Evolutionary conservation across 768 basidiomycete genomes (phyloP).

Genomic region (Lactarius sanguifluus): DNA sequence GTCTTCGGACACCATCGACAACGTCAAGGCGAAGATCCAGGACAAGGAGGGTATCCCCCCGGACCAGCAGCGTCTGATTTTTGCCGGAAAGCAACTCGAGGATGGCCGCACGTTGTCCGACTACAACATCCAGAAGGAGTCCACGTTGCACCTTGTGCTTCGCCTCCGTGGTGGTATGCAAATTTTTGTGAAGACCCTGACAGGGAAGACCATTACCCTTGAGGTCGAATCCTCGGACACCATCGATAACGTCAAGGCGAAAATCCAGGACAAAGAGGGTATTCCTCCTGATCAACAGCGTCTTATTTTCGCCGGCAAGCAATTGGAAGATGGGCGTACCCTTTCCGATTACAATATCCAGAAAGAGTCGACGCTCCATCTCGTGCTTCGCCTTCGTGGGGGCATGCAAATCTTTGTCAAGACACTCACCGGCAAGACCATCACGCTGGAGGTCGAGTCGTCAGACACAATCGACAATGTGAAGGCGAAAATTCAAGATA

Average conservation of each 20-base stretch:
- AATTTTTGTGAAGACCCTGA: conserved; percentile 79
- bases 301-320: conserved; percentile 90
- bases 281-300: conserved; percentile 88
- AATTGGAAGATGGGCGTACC: conserved; percentile 88
- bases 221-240: conserved; percentile 87
- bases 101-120: conserved; percentile 89
- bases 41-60: conserved; percentile 87
- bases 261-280: conserved; percentile 94
- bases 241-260: conserved; percentile 85
- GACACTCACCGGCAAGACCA: conserved; percentile 87
- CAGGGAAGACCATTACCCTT: conserved; percentile 90
- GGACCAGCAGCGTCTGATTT: conserved; percentile 94
- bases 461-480: conserved; percentile 94
- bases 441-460: conserved; percentile 90
- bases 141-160: conserved; percentile 85
- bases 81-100: conserved; percentile 93
- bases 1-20: conserved; percentile 74
- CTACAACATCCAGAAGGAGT: conserved; percentile 96
- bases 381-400: conserved; percentile 83
- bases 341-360: conserved; percentile 90
- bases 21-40: conserved; percentile 81
- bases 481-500: conserved; percentile 79
- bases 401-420: conserved; percentile 93
- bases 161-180: conserved; percentile 93
- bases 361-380: conserved; percentile 82